These are phyloP conservation scores for Ricinus communis DNA, from an alignment of 345 rosid genomes.

Conservation along the genomic window DNA sequence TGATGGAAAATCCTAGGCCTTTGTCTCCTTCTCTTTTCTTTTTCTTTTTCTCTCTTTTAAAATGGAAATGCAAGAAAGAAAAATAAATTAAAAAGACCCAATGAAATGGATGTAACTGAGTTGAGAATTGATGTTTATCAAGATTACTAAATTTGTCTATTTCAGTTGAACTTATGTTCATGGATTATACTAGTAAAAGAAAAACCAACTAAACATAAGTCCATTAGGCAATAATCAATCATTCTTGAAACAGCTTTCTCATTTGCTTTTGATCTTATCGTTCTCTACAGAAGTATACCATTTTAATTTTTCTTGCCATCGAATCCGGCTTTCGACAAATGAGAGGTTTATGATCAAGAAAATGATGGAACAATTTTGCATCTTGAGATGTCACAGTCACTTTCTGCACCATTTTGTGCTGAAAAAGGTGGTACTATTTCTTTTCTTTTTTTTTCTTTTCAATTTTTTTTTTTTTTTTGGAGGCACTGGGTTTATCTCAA, in stretches of 20 bases:
- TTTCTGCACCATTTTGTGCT: background rate
- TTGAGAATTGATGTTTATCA: background rate
- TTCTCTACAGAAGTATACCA: background rate
- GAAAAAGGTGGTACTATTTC: background rate
- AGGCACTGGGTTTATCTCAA: background rate
- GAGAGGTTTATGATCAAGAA: background rate
- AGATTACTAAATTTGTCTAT: background rate
- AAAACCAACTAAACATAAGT: background rate
- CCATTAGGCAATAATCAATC: background rate
- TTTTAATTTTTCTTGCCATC: background rate
- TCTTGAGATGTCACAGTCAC: constrained; percentile 1
- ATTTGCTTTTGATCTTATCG: background rate
- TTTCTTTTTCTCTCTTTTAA: no score
- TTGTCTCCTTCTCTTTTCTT: background rate
- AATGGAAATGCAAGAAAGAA: background rate
- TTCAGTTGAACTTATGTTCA: background rate
- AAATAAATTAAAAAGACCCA: background rate
- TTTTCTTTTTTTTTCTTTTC: background rate
- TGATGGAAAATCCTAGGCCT: background rate
- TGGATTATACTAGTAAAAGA: background rate
- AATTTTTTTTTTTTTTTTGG: background rate
- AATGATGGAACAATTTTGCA: background rate
- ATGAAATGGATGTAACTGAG: constrained; percentile 1
- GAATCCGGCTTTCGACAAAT: background rate
- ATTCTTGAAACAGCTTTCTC: background rate